Base-by-base conservation (phyloP, 2,329 filamentous ascomycete genomes). In the Simplicillium sp. region DNA sequence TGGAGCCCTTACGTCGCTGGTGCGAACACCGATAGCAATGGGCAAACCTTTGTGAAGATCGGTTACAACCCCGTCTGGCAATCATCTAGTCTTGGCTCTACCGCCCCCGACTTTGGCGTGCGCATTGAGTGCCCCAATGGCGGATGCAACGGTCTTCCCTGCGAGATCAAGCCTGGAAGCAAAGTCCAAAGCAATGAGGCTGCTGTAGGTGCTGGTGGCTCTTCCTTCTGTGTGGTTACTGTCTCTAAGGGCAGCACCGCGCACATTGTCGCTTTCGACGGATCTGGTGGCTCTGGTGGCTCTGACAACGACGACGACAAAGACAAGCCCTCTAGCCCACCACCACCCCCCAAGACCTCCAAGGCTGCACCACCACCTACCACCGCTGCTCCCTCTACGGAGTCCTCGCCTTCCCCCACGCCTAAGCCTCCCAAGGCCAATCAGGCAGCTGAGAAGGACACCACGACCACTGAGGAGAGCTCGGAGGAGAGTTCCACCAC, bases 1-100 rank as follows among this genome's bases (percentile, higher is more conserved):
- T 89, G 85, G 85, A 69, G 75, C 38, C 79, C 83, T 2, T 90
- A 80, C 54, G 84, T 88, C 47, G 80, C 81, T 12, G 85, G 85
- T 44, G 80, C 82, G 42, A 89, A 89, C 61, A 80, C 78, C 13
- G 78, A 80, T 49, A 50, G 54, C 36, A 68, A 61, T 39, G 85
- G 84, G 38, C 62, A 75, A 45, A 87, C 84, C 1, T 89, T 75
- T 55, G 71, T 87, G 51, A 88, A 87, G 65, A 67, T 89, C 39
- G 84, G 79, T 41, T 84, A 80, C 72, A 89, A 89, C 60, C 85
- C 85, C 17, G 82, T 86, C 46, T 89, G 77, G 60, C 70, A 80
- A 50, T 52, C 69, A 51, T 62, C 75, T 47, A 38, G 67, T 14
- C 62, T 86, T 53, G 68, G 68, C 36, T 64, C 69, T 48, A 70